Percentiles rank a stretch among this genome's conserved stretches.
Conservation (phyloP, 352 stramenopile genomes). For the Phytophthora hybrid region DNA sequence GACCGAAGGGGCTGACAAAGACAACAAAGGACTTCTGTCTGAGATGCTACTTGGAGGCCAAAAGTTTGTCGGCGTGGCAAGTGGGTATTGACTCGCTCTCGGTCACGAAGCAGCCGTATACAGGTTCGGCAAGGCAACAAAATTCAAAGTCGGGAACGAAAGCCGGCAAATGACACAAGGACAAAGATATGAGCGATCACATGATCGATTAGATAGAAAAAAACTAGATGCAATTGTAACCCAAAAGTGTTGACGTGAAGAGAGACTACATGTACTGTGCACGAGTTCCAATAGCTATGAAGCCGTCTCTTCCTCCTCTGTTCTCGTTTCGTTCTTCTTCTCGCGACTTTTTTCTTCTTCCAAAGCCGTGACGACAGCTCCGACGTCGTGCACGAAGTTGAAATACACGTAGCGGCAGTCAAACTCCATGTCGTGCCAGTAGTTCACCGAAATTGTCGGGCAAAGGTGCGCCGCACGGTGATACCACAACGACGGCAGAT, state of each 20-base stretch:
- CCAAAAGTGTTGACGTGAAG: not conserved
- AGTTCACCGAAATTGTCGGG: conserved; percentile 87
- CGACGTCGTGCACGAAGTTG: conserved; percentile 79
- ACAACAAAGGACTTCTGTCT: conserved; percentile 45
- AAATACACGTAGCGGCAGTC: conserved; percentile 90
- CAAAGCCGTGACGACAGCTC: conserved; percentile 24
- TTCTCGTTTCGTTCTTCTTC: not conserved
- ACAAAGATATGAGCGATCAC: not conserved
- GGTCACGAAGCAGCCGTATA: not conserved
- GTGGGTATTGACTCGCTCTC: conserved; percentile 35
- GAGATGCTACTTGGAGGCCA: conserved; percentile 42
- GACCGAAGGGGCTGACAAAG: conserved; percentile 25
- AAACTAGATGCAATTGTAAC: too few relatives aligned
- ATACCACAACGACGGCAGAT: conserved; percentile 87
- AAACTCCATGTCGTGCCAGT: conserved; percentile 92
- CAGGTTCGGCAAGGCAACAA: not conserved
- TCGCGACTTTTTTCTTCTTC: conserved; percentile 17
- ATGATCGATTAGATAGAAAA: not conserved
- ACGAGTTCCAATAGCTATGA: not conserved
- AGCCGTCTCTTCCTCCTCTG: not conserved
- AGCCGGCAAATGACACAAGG: not conserved
- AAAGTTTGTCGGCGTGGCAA: conserved; percentile 48
- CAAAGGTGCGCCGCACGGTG: conserved; percentile 82
- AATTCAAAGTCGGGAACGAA: not conserved
- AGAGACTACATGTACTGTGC: not conserved